A percentile compares a stretch with the other conserved stretches of the same genome.
Conservation (phyloP, 1,139 yeast species). For the Pichia inconspicua region DNA sequence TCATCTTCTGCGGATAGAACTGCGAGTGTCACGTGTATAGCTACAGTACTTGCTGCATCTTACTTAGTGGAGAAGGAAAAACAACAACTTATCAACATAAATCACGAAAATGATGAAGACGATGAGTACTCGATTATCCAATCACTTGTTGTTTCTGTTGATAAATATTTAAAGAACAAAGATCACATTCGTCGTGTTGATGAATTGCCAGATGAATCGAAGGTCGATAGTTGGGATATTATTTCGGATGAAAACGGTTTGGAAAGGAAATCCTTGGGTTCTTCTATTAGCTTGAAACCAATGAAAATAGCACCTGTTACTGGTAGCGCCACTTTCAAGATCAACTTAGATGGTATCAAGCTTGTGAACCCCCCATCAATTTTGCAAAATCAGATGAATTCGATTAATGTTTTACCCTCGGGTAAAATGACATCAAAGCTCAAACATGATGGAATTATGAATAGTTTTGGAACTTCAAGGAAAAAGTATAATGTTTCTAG, state of each 20-base stretch:
- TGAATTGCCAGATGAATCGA: neutral
- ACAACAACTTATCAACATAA: constrained; percentile 5
- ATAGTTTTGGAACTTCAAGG: neutral
- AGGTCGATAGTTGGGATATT: constrained; percentile 4
- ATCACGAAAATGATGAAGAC: constrained; percentile 17
- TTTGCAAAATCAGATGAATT: neutral
- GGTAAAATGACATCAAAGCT: neutral
- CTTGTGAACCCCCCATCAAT: neutral
- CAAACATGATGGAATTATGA: neutral
- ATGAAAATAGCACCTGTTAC: constrained; percentile 7
- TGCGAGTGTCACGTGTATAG: constrained; percentile 36
- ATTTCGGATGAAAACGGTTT: neutral
- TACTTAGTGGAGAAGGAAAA: constrained; percentile 18
- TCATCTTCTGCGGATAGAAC: constrained; percentile 15
- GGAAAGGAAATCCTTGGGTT: neutral
- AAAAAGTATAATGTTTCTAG: neutral
- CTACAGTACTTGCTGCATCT: constrained; percentile 34
- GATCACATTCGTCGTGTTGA: neutral
- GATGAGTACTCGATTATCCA: constrained; percentile 17
- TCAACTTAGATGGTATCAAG: neutral
- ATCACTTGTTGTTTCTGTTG: constrained; percentile 20
- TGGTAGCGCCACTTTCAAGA: constrained; percentile 7
- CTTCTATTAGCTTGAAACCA: constrained; percentile 1
- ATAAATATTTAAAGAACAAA: constrained; percentile 12
- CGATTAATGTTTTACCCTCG: neutral